Percentiles rank a stretch among this genome's conserved stretches.
phyloP scores from a whole-genome alignment of 2,329 filamentous ascomycete genomes.

The Fusarium humuli region DNA sequence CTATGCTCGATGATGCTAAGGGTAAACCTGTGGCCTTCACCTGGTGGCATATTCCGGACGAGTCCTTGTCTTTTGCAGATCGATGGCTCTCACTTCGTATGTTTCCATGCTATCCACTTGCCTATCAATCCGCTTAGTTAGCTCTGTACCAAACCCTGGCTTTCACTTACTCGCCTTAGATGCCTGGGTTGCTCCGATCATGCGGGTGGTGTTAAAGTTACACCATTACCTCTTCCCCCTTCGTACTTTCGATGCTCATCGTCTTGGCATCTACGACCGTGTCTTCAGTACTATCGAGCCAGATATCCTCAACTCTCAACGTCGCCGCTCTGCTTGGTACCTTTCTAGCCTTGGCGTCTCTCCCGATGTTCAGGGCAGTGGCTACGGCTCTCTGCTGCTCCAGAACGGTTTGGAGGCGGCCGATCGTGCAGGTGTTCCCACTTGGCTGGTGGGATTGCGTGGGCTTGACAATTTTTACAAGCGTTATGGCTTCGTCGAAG shows the following conservation, averaged over 20 bases:
- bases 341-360: conserved; percentile 51
- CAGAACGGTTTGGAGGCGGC: conserved; percentile 47
- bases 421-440: conserved; percentile 46
- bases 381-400: conserved; percentile 50
- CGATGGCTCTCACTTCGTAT: conserved; percentile 51
- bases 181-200: conserved; percentile 49
- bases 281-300: conserved; percentile 45
- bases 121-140: background rate
- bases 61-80: conserved; percentile 45
- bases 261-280: conserved; percentile 43
- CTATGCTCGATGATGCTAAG: conserved; percentile 40
- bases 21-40: conserved; percentile 47
- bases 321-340: conserved; percentile 51
- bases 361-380: conserved; percentile 49
- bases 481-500: conserved; percentile 51
- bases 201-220: conserved; percentile 42
- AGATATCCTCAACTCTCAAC: conserved; percentile 44
- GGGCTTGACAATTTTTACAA: conserved; percentile 51
- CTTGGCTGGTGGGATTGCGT: conserved; percentile 51
- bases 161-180: conserved; percentile 32
- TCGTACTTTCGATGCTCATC: conserved; percentile 34
- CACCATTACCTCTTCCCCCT: conserved; percentile 45
- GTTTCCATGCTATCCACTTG: conserved; percentile 20
- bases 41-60: conserved; percentile 51
- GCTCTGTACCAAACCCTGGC: background rate